phyloP scores from a whole-genome alignment of 495 filamentous ascomycete genomes.

The Hypoxylon perforatum region DNA sequence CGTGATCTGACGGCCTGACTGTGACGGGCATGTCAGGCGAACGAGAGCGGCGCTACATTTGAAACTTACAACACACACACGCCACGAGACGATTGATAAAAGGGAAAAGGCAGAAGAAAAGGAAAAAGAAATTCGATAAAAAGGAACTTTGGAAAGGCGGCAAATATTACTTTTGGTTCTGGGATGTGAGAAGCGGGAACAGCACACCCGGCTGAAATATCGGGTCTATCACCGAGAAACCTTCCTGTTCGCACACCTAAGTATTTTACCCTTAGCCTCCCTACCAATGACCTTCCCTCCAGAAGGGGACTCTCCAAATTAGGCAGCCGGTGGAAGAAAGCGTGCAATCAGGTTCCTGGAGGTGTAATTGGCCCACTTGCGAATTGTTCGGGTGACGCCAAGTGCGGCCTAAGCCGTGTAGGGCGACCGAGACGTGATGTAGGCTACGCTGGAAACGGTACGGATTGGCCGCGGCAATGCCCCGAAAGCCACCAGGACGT shows the following conservation, averaged over 20 bases:
- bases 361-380: constrained; percentile 44
- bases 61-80: constrained; percentile 12
- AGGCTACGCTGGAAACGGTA: constrained; percentile 40
- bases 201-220: constrained; percentile 19
- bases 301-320: constrained; percentile 28
- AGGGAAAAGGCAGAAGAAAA: constrained; percentile 11
- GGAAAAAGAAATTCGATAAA: constrained; percentile 1
- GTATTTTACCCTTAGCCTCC: neutral
- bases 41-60: constrained; percentile 37
- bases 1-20: constrained; percentile 42
- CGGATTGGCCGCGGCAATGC: constrained; percentile 41
- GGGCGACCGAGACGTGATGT: constrained; percentile 41
- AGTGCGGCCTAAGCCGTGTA: constrained; percentile 40
- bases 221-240: constrained; percentile 31
- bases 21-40: constrained; percentile 42
- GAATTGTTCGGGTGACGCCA: constrained; percentile 40
- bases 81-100: neutral
- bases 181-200: neutral
- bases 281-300: constrained; percentile 5
- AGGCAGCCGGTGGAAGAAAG: constrained; percentile 42
- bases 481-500: constrained; percentile 29
- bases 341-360: constrained; percentile 37
- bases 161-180: constrained; percentile 19
- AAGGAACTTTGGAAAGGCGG: constrained; percentile 13
- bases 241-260: constrained; percentile 25